phyloP scores from a whole-genome alignment of 2,329 filamentous ascomycete genomes.

The Orbilia ellipsospora region DNA sequence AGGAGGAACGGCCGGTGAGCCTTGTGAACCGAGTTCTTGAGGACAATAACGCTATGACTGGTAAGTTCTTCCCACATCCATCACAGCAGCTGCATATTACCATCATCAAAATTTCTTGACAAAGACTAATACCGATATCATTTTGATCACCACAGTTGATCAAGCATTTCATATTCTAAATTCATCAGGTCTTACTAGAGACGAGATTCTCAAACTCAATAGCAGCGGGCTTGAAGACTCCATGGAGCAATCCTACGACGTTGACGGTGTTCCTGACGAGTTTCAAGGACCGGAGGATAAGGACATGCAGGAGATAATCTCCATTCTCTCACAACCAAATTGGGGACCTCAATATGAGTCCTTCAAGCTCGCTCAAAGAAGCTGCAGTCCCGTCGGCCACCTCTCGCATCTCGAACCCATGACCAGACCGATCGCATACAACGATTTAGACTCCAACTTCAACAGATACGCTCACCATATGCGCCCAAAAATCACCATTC shows the following conservation, averaged over 20 bases:
- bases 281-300: constrained; percentile 5
- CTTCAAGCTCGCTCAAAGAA: not conserved
- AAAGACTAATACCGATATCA: not conserved
- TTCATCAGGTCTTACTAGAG: constrained; percentile 6
- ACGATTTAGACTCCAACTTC: constrained; percentile 37
- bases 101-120: not conserved
- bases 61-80: constrained; percentile 7
- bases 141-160: not conserved
- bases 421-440: constrained; percentile 15
- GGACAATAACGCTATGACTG: constrained; percentile 16
- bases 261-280: constrained; percentile 13
- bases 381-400: not conserved
- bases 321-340: not conserved
- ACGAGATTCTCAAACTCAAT: constrained; percentile 9
- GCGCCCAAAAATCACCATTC: constrained; percentile 23
- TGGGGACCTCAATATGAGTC: constrained; percentile 5
- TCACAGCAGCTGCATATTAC: not conserved
- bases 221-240: constrained; percentile 1
- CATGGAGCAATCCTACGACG: not conserved
- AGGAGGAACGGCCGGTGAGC: not conserved
- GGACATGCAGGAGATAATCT: constrained; percentile 19
- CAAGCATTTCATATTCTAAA: constrained; percentile 20
- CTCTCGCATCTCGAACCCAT: constrained; percentile 16
- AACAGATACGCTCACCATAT: constrained; percentile 24
- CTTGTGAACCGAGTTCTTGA: constrained; percentile 20